Evolutionary conservation across 2,329 filamentous ascomycete genomes (phyloP), one percentile per base, ranked within the genome.

Genomic region (Botryotinia narcissicola): DNA sequence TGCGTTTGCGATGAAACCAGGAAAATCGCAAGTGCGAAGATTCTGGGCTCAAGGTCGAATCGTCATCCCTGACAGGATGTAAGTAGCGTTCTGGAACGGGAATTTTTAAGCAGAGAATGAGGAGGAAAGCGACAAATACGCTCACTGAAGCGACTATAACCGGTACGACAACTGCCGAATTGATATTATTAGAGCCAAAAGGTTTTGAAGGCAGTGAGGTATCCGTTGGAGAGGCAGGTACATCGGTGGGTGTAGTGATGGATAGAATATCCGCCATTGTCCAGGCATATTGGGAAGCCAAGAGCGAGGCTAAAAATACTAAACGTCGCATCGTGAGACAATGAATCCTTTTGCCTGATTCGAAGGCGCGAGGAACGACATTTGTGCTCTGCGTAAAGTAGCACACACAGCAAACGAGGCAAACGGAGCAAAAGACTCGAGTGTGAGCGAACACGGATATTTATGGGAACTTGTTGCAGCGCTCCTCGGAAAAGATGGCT

Each of bases 121-220:
- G 40, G 44, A 68, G 54, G 10, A 73, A 29, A 35, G 71, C 71
- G 51, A 73, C 40, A 42, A 73, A 73, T 10, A 73, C 54, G 51
- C 63, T 69, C 35, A 70, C 64, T 22, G 71, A 73, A 42, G 32
- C 71, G 51, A 73, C 71, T 22, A 73, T 70, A 37, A 73, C 48
- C 25, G 71, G 71, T 4, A 73, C 42, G 29, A 73, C 40, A 14
- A 73, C 54, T 7, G 63, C 71, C 32, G 71, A 73, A 48, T 73
- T 51, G 6, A 69, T 60, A 18, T 40, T 32, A 51, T 73, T 73
- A 12, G 63, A 42, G 20, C 63, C 54, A 5, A 35, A 70, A 42
- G 66, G 63, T 35, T 70, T 37, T 6, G 29, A 35, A 18, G 71
- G 40, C 16, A n/a, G 18, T 14, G 63, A 44, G 25, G 25, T 73